Evolutionary conservation across 2,329 filamentous ascomycete genomes (phyloP), one percentile per base, ranked within the genome.

Genomic region (Xylariaceae sp.): DNA sequence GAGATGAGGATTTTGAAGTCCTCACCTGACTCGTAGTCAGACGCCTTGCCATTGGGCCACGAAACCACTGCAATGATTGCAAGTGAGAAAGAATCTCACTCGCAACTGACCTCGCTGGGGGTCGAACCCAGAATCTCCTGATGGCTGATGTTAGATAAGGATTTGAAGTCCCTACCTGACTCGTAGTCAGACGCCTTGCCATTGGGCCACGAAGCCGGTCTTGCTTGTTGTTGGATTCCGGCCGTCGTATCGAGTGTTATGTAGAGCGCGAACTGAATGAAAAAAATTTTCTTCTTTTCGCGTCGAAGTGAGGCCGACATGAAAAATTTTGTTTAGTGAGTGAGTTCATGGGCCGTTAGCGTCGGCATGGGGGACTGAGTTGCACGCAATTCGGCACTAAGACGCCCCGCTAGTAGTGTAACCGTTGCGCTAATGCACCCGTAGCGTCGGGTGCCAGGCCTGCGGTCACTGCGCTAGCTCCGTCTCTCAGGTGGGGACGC

Each of bases 111-210:
- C 61, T 63, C 61, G 61, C 61, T 63, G 61, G 61, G 61, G 61
- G 61, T 63, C 61, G 61, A 63, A 63, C 61, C 61, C 61, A 63
- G 61, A 63, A 63, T 63, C 61, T 63, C 61, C 58, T 63, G 61
- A 63, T 63, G 42, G 53, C 23, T 23, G 23, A 3, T n/a, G 13
- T 30, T 17, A 13, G 30, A 10, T 4, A 10, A 50, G 9, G n/a
- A 9, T 42, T 42, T 42, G 37, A 10, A 1, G 48, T 5, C 9
- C 48, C 13, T 17, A 11, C 6, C 37, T 42, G 9, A 42, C 9
- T 75, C 73, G 73, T 75, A 75, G 74, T 76, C 73, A 76, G 72
- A 75, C 73, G 73, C 73, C 73, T 74, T 76, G 73, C 68, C 73
- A 75, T 73, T 73, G 42, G 42, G 42, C 42, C 42, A 45, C 42